Base-by-base conservation (phyloP, 345 rosid species). In the Streptanthus diversifolius region DNA sequence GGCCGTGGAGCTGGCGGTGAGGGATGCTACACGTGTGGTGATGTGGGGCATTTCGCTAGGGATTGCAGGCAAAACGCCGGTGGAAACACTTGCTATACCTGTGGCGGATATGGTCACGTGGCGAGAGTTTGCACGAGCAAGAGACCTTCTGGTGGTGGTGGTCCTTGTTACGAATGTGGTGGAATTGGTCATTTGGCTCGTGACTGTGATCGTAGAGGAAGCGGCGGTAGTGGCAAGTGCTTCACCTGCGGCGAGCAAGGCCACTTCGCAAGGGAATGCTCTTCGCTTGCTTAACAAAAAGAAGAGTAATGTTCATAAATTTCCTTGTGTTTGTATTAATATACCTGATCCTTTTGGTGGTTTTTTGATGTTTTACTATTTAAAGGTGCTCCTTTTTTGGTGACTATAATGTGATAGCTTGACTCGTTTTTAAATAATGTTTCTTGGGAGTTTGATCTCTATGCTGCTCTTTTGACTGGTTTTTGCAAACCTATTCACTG, bases 261-360 rank as follows among this genome's bases (percentile, higher is more conserved):
- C 21, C 90, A 86, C 62, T 74, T 86, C 68, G 85, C 86, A 1
- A 82, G 83, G 76, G 88, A 86, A 1, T 84, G 90, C 66, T 70
- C 78, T 43, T 68, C 40, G 10, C 68, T 70, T 58, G 64, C 77
- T 66, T 78, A 15, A 76, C 27, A 44, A 25, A 67, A 71, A 76
- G 14, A 58, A 68, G 62, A 48, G 77, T 71, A 74, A 59, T 68
- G 81, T 77, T 67, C 51, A 48, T 70, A 77, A 30, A 10, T 22
- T 64, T 63, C 21, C 63, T 77, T 36, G 19, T 53, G n/a, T 66
- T 75, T 40, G 17, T 39, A 49, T 40, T 36, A n/a, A n/a, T n/a
- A n/a, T n/a, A n/a, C n/a, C n/a, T n/a, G n/a, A n/a, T n/a, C n/a
- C n/a, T n/a, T n/a, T n/a, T n/a, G n/a, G n/a, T n/a, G 33, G 35